Evolutionary conservation across 2,329 filamentous ascomycete species (phyloP).

Genomic region (Colletotrichum sp.): DNA sequence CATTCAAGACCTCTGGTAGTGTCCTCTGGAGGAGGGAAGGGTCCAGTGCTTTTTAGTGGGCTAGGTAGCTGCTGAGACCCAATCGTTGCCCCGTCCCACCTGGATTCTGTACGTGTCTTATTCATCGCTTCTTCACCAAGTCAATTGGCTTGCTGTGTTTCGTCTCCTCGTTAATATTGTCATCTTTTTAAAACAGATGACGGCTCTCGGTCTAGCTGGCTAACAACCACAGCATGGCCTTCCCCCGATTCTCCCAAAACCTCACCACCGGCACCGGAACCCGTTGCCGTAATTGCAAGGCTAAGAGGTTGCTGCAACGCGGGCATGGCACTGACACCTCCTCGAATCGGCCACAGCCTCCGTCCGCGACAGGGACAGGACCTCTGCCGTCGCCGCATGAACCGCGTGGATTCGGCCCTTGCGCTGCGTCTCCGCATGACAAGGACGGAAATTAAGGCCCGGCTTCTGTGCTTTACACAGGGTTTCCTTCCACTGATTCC

Average conservation of each 20-base stretch:
- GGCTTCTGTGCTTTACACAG: not conserved
- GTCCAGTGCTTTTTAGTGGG: not conserved
- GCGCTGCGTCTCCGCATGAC: not conserved
- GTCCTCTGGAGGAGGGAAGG: not conserved
- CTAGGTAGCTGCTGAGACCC: not conserved
- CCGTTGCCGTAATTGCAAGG: not conserved
- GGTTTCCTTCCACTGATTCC: not conserved
- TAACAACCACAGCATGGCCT: not conserved
- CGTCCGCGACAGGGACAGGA: not conserved
- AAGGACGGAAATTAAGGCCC: not conserved
- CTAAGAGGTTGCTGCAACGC: not conserved
- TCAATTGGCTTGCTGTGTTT: not conserved
- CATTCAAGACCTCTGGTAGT: not conserved
- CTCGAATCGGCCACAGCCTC: not conserved
- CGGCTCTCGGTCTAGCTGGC: not conserved
- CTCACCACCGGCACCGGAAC: not conserved
- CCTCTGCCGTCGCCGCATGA: not conserved
- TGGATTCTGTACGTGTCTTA: conserved; percentile 10
- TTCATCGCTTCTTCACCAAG: not conserved
- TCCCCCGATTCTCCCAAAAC: not conserved
- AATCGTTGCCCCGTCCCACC: not conserved
- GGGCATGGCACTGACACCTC: not conserved
- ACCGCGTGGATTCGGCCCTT: not conserved
- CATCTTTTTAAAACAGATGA: not conserved
- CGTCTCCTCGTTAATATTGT: not conserved